phyloP scores from a whole-genome alignment of 2,329 filamentous ascomycete genomes.

The Ophiostoma fasciatum region DNA sequence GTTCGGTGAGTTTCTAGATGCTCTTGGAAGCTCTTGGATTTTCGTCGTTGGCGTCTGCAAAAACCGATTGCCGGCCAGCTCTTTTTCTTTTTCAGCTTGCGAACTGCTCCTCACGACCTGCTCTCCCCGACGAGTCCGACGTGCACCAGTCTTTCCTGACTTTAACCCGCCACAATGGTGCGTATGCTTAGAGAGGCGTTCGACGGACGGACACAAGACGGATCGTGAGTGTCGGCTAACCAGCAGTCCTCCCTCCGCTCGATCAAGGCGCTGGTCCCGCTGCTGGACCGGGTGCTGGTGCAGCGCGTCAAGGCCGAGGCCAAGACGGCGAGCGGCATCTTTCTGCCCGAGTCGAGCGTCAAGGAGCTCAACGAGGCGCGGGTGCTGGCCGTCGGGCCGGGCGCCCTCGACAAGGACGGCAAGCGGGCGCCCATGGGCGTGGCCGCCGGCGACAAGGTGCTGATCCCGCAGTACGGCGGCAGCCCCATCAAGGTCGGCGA shows the following conservation, averaged over 20 bases:
- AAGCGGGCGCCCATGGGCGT: conserved; percentile 80
- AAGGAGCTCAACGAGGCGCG: conserved; percentile 98
- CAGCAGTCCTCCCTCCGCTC: conserved; percentile 40
- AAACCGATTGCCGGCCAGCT: conserved; percentile 2
- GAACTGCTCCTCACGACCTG: background rate
- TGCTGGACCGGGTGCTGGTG: conserved; percentile 94
- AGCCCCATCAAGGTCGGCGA: conserved; percentile 95
- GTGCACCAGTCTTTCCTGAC: too few relatives aligned
- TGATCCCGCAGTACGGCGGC: conserved; percentile 95
- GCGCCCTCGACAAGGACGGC: conserved; percentile 73
- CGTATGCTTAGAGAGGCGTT: too few relatives aligned
- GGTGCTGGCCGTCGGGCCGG: conserved; percentile 89
- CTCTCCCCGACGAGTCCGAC: too few relatives aligned
- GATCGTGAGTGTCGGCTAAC: background rate
- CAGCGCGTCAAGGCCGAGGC: conserved; percentile 95
- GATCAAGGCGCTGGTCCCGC: conserved; percentile 86
- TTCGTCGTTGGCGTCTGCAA: conserved; percentile 9
- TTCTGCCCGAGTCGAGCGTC: conserved; percentile 89
- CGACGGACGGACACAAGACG: too few relatives aligned
- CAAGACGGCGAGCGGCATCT: conserved; percentile 94
- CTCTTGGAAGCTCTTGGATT: conserved; percentile 19
- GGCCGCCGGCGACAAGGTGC: conserved; percentile 68
- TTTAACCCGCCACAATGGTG: conserved; percentile 18
- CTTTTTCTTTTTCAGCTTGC: background rate
- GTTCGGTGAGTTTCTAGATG: conserved; percentile 19